Base-by-base conservation (phyloP, 192 early-diverging fungal species). In the Entomortierella chlamydospora region DNA sequence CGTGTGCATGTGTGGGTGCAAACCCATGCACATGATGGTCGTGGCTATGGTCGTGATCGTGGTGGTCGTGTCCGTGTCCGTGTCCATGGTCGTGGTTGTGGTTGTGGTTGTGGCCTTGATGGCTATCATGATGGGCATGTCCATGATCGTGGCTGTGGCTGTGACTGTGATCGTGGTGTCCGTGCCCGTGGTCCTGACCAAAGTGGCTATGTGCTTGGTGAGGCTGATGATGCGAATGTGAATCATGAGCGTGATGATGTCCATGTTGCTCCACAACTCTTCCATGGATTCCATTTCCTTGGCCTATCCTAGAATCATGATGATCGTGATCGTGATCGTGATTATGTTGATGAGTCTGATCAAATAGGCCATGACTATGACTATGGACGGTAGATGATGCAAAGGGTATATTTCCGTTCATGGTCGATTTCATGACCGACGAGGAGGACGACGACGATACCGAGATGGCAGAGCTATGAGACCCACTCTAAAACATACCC, bases 391-490 rank as follows among this genome's bases (percentile, higher is more conserved):
- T 34, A 37, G 72, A 67, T 60, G 73, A 68, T 13, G 65, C 39
- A 68, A 68, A 68, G 65, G 73, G 73, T 77, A 77, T 77, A 68
- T 68, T 57, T 62, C 73, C 73, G n/a, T 61, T 67, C 49, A 67
- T 61, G 72, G 58, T 43, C 33, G 53, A 31, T 54, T 28, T 52
- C 22, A 25, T 61, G 22, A 23, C 26, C 25, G 52, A 51, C 49
- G 49, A 29, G 34, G 72, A 66, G 4, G 34, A 10, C 34, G 34
- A 37, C 34, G 72, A 61, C 1, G 64, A 55, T 23, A 29, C 29
- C 37, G 57, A 49, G 49, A 60, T 20, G n/a, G 34, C 56, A 20
- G 61, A 23, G 20, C 61, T 55, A 50, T 52, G 57, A 18, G 61
- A 42, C 42, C 50, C 51, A 33, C 22, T 42, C 55, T 57, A 61